Base-by-base conservation (phyloP, 1,139 yeast species). In the Candida mesenterica region DNA sequence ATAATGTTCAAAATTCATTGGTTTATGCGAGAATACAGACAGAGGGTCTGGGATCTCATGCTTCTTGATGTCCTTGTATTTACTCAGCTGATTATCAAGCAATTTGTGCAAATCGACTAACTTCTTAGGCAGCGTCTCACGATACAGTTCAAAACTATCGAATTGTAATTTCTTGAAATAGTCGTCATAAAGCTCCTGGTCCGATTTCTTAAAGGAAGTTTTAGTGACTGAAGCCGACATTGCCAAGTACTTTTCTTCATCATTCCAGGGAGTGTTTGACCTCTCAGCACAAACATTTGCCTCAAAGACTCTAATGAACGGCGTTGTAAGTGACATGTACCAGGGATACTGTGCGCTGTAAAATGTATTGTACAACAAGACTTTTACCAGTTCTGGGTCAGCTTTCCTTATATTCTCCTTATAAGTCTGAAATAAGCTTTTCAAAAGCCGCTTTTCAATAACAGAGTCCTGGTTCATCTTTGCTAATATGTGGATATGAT, bases 331-430 rank as follows among this genome's bases (percentile, higher is more conserved):
- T 1, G 73, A 57, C 37, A 68, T 44, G 38, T 55, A 63, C 75
- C 75, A 69, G 1, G 67, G 51, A 44, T 59, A 63, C 40, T 65
- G 68, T 3, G 59, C 52, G 42, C 70, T 63, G 43, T 54, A 65
- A 30, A 54, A 51, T 3, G 60, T 50, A 42, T 68, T 70, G 46
- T 47, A 68, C 13, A 62, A 38, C 31, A 70, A 48, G 0, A 68
- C 64, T 38, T 66, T 68, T 5, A 44, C 26, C 42, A 37, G 46
- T 14, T 46, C 45, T 3, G 38, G 23, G 19, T 43, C 36, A 4
- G 36, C 38, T n/a, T 29, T 31, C 19, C 37, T 48, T 14, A 49
- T 36, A 17, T 45, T 44, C 1, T 46, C 40, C 31, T 45, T 46
- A 37, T 51, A 61, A 18, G 37, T 42, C 4, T 51, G 45, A 39